Conservation (phyloP, 352 stramenopile species). For the Globisporangium carolinianum region DNA sequence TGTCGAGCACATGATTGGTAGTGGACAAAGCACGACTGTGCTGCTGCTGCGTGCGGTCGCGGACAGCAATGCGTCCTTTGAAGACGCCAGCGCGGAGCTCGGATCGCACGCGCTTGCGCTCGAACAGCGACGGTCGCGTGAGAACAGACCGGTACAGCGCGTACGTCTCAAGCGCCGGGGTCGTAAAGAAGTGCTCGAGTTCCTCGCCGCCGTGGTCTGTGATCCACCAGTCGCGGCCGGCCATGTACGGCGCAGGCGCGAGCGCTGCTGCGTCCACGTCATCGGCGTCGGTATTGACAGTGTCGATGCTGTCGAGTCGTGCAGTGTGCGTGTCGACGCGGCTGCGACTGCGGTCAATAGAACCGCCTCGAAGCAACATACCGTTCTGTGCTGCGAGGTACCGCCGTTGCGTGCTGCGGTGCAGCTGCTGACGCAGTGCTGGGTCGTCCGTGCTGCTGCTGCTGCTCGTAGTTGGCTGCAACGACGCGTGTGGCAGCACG, state of each 20-base stretch:
- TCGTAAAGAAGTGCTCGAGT: conserved; percentile 68
- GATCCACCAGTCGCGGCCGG: conserved; percentile 74
- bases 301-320: conserved; percentile 7
- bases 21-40: conserved; percentile 1
- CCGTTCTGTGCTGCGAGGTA: conserved; percentile 42
- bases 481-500: conserved; percentile 17
- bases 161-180: conserved; percentile 72
- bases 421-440: conserved; percentile 37
- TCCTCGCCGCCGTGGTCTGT: conserved; percentile 58
- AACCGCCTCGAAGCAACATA: conserved; percentile 16
- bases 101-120: conserved; percentile 41
- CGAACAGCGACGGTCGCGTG: conserved; percentile 43
- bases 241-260: conserved; percentile 35
- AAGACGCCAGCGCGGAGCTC: conserved; percentile 68
- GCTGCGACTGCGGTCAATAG: background rate
- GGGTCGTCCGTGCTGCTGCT: conserved; percentile 22
- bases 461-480: conserved; percentile 9
- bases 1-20: conserved; percentile 21
- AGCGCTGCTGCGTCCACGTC: background rate
- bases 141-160: conserved; percentile 54
- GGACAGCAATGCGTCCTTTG: conserved; percentile 70
- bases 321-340: background rate
- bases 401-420: conserved; percentile 39
- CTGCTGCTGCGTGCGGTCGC: conserved; percentile 20
- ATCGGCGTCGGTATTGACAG: background rate